Evolutionary conservation across 1,284 basidiomycete genomes (phyloP), one percentile per base, ranked within the genome.

Genomic region (Jaminaea rosea): DNA sequence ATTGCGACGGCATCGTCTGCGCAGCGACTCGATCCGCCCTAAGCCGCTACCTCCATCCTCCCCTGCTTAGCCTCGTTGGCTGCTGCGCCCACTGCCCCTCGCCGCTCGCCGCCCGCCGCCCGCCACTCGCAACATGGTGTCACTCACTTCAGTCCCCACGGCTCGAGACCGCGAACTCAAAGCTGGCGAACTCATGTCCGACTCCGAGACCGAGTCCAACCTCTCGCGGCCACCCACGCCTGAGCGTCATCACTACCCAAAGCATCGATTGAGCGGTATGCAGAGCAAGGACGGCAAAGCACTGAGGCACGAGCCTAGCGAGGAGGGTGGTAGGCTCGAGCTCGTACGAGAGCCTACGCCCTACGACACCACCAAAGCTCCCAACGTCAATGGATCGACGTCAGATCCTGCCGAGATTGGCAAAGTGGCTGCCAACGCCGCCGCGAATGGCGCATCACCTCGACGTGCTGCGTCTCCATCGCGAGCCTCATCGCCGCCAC

Each of bases 141-240:
- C n/a, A n/a, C n/a, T n/a, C n/a, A n/a, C n/a, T n/a, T 42, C 29
- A 24, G 9, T 26, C 58, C 59, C 28, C 45, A 54, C 49, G 56
- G 62, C 36, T 5, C 10, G 48, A 41, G 62, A 67, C 45, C 60
- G 65, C 13, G 65, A 67, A 45, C 51, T 60, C 11, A 56, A 57
- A n/a, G 65, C 65, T 0, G 54, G 59, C 49, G 65, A 67, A 23
- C 44, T 65, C 28, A 51, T 64, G 13, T 60, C 59, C 36, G 65
- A 68, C 44, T 60, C 56, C 46, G 65, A 68, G 39, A 68, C 65
- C 23, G 65, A 68, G 32, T 66, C 64, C 46, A 65, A 65, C 47
- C 55, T 68, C 44, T 68, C 65, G 11, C 55, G 65, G 28, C 65
- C 65, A 10, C 65, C 65, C 10, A 64, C 64, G 10, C 65, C 65